Percentiles rank a stretch among this genome's conserved stretches.
Evolutionary conservation across 352 stramenopile genomes (phyloP).

Genomic region (Globisporangium heterothallicum): DNA sequence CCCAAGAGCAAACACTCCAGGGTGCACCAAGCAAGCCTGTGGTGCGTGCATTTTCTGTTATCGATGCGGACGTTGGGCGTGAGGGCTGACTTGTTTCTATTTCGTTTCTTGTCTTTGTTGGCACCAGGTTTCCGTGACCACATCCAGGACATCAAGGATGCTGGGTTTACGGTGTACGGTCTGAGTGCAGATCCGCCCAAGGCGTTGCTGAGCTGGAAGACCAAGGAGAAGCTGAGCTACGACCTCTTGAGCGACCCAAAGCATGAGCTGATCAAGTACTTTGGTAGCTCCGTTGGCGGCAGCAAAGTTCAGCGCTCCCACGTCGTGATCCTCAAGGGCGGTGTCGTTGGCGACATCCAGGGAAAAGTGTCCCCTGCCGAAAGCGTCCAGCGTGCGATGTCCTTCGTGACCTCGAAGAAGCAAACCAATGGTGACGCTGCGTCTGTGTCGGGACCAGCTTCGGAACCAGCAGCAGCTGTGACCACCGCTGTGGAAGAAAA

Average conservation of each 20-base stretch:
- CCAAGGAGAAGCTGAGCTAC: slow-evolving; percentile 69
- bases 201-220: slow-evolving; percentile 71
- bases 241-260: slow-evolving; percentile 79
- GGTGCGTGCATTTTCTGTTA: slow-evolving; percentile 27
- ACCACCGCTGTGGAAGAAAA: slow-evolving; percentile 5
- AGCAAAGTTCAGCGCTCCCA: slow-evolving; percentile 82
- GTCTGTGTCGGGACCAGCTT: neutral
- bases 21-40: slow-evolving; percentile 86
- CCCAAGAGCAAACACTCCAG: slow-evolving; percentile 77
- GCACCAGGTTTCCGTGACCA: slow-evolving; percentile 78
- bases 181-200: slow-evolving; percentile 75
- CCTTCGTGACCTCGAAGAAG: slow-evolving; percentile 57
- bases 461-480: neutral
- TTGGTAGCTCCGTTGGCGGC: slow-evolving; percentile 75
- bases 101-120: too few species aligned
- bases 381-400: slow-evolving; percentile 67
- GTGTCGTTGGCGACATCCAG: slow-evolving; percentile 76
- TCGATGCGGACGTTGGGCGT: too few species aligned
- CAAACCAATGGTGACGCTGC: slow-evolving; percentile 10
- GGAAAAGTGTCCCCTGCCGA: slow-evolving; percentile 67
- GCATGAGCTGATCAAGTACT: slow-evolving; percentile 83
- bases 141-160: slow-evolving; percentile 74
- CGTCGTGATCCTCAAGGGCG: slow-evolving; percentile 74
- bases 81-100: slow-evolving; percentile 2
- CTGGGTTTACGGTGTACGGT: slow-evolving; percentile 75